Conservation (phyloP, 2,329 filamentous ascomycete species). For the Thielaviopsis euricoi region DNA sequence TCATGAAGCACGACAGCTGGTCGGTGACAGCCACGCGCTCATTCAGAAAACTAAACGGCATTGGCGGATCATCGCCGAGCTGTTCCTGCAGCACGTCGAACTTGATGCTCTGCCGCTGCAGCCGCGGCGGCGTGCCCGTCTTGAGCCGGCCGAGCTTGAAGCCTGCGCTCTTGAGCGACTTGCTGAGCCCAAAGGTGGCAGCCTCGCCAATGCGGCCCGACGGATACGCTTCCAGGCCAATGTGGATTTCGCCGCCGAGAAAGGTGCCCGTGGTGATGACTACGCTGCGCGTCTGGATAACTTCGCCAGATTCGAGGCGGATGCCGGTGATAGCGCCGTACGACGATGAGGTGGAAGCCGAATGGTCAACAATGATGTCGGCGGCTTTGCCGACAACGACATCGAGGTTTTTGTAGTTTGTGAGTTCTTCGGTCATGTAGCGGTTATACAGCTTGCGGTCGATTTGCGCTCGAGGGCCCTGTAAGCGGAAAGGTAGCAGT, state of each 20-base stretch:
- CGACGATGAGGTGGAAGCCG: conserved; percentile 37
- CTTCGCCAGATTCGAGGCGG: conserved; percentile 69
- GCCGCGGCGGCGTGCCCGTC: conserved; percentile 82
- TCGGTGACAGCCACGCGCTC: conserved; percentile 58
- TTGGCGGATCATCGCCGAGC: conserved; percentile 66
- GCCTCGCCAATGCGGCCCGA: conserved; percentile 88
- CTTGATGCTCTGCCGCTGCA: conserved; percentile 70
- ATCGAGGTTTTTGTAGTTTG: conserved; percentile 58
- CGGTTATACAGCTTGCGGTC: conserved; percentile 77
- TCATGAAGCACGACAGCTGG: conserved; percentile 75
- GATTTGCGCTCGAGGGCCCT: conserved; percentile 86
- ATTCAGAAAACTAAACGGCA: conserved; percentile 85
- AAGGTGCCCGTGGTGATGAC: conserved; percentile 96
- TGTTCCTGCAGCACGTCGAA: conserved; percentile 58
- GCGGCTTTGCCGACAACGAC: conserved; percentile 78
- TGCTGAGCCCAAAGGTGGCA: conserved; percentile 82
- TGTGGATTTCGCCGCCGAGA: conserved; percentile 88
- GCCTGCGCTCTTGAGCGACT: conserved; percentile 72
- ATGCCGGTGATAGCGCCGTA: conserved; percentile 55
- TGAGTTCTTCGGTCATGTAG: conserved; percentile 78
- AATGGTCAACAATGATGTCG: conserved; percentile 50
- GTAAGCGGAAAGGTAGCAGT: neutral
- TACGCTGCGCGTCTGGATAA: conserved; percentile 64
- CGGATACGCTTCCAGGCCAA: conserved; percentile 69
- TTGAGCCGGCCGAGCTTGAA: conserved; percentile 83